phyloP scores from a whole-genome alignment of 176 grass and related monocot species.

The Phoenix dactylifera region DNA sequence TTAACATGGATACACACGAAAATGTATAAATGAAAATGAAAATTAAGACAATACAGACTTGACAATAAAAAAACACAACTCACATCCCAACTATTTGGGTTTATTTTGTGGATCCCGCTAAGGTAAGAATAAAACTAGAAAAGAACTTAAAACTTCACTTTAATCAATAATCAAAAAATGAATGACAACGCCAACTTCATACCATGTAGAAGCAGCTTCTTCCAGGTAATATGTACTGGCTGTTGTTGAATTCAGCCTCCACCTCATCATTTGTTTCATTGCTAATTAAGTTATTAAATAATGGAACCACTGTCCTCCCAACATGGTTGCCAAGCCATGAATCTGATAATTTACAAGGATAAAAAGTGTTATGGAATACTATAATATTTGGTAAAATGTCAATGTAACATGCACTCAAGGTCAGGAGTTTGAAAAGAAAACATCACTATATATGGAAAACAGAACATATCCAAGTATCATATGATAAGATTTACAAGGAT shows the following conservation, averaged over 20 bases:
- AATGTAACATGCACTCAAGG: not conserved
- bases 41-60: not conserved
- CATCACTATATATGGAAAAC: too few relatives aligned
- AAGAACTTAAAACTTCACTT: too few relatives aligned
- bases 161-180: not conserved
- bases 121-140: too few relatives aligned
- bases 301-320: constrained; percentile 27
- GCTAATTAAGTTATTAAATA: constrained; percentile 59
- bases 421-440: too few relatives aligned
- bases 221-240: constrained; percentile 58
- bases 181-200: constrained; percentile 27
- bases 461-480: too few relatives aligned
- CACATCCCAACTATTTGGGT: too few relatives aligned
- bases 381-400: not conserved
- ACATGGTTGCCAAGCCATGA: constrained; percentile 3
- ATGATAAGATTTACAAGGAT: too few relatives aligned
- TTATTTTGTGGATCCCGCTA: too few relatives aligned
- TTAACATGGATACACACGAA: constrained; percentile 25
- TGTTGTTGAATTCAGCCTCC: constrained; percentile 48
- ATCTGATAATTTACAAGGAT: constrained; percentile 28
- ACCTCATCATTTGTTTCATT: constrained; percentile 42
- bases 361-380: constrained; percentile 8
- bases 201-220: constrained; percentile 73
- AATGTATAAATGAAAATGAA: not conserved
- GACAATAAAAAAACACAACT: not conserved